Evolutionary conservation across 2,329 filamentous ascomycete genomes (phyloP), one percentile per base, ranked within the genome.

Genomic region (Fusarium irregulare): DNA sequence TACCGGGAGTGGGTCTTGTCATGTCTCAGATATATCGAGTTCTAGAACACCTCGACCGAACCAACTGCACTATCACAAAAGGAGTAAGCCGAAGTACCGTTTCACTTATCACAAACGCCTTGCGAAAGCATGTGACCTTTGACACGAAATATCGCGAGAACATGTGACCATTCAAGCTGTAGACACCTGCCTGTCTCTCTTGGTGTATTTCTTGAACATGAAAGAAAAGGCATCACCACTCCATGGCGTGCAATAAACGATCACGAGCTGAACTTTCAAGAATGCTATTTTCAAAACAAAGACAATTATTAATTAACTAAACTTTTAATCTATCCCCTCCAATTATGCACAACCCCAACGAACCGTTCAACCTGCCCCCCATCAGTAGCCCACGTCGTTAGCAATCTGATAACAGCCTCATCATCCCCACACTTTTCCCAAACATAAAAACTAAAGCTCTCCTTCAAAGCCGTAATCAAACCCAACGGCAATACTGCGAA

Each of bases 311-410:
- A 46, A 11, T 27, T 18, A 48, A n/a, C 5, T 8, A 6, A 45
- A 34, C 12, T 63, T 63, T 62, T 49, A 1, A 3, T 41, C 30
- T 58, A 49, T 23, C 8, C 44, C 4, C 9, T 45, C 72, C 72
- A 74, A n/a, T n/a, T 21, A 23, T 72, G 60, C 12, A 73, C 67
- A 20, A 73, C 30, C 14, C 28, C 54, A 48, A 73, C 71, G 30
- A 82, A 82, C 23, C 71, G 76, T 23, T 84, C 80, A 14, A 86
- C 76, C 75, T 84, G 78, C 18, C 72, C 62, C 5, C 68, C 68
- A 16, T 84, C 81, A 6, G 84, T 86, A 11, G 84, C 84, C 84
- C 84, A 86, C 1, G 83, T 85, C 3, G 84, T 86, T 28, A 86
- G 74, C 50, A 86, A 71, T 11, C 84, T 77, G 6, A 86, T 78